Evolutionary conservation across 2,329 filamentous ascomycete genomes (phyloP), one percentile per base, ranked within the genome.

Genomic region (Aspergillus glaucus): DNA sequence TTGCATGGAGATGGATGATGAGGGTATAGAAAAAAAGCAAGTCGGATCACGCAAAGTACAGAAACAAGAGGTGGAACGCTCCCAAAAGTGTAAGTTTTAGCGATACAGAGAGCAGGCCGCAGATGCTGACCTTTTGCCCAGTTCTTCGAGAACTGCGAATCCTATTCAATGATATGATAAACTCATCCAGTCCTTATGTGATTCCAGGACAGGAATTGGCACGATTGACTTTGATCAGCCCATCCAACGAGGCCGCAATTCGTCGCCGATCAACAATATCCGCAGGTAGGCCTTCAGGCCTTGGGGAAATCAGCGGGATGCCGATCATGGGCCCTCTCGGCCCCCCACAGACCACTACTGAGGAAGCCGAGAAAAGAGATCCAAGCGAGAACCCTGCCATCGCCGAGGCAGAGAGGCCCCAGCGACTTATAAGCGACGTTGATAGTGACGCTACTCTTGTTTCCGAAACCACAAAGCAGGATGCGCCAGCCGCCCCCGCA

Each of bases 151-250:
- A 91, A 64, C 76, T 96, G 37, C 78, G 79, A 22, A 73, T 70
- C 3, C 73, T 95, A 0, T 95, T 95, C 61, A 67, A 78, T 8
- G 78, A 82, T 50, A 82, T 95, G 62, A 83, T 86, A 50, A 78
- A 75, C 1, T 83, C 85, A 1, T 72, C 79, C 4, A 74, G 77
- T 37, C 70, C 76, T 9, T 84, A 79, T 14, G 82, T 91, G 26
- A 81, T 78, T 40, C 90, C 90, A 1, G 83, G 84, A 3, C 84
- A 86, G 57, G 82, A 88, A 55, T 77, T 96, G 30, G 90, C 90
- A 22, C 85, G 89, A 44, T 79, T 91, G 36, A 90, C 90, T 1
- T 75, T 95, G 19, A 80, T 88, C 50, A 79, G 75, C 53, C 74
- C 77, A 21, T 75, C 75, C 43, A 76, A 77, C 36, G 79, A 81